Evolutionary conservation across 257 asterid species (phyloP).

Genomic region (Eustoma russellianum): DNA sequence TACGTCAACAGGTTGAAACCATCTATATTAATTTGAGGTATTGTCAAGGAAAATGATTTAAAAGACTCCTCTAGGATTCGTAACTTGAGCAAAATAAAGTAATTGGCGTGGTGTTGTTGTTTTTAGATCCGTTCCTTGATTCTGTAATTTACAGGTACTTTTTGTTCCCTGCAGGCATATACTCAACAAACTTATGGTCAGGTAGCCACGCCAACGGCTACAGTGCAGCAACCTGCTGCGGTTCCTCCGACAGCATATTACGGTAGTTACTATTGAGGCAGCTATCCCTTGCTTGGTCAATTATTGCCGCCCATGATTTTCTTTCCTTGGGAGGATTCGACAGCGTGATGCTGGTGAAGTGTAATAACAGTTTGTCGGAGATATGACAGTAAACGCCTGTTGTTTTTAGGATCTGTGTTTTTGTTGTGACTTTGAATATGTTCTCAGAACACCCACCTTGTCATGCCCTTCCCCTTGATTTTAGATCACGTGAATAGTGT

Average conservation of each 20-base stretch:
- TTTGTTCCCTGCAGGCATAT: constrained; percentile 30
- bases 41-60: no score
- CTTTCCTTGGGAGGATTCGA: constrained; percentile 9
- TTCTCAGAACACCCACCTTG: no score
- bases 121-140: no score
- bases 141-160: neutral
- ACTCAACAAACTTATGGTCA: constrained; percentile 63
- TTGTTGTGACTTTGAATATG: no score
- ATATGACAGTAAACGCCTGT: neutral
- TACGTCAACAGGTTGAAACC: no score
- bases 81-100: no score
- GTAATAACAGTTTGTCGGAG: constrained; percentile 11
- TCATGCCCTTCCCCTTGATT: no score
- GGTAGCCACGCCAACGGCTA: constrained; percentile 50
- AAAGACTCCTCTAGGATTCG: no score
- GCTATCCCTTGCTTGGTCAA: constrained; percentile 4
- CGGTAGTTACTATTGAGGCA: constrained; percentile 50
- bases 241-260: constrained; percentile 57
- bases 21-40: no score
- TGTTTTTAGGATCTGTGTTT: neutral
- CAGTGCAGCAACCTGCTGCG: constrained; percentile 48
- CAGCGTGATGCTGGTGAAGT: constrained; percentile 14
- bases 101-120: no score
- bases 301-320: constrained; percentile 31
- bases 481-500: no score